Evolutionary conservation across 345 rosid genomes (phyloP).

Genomic region (Clarkia xantiana): DNA sequence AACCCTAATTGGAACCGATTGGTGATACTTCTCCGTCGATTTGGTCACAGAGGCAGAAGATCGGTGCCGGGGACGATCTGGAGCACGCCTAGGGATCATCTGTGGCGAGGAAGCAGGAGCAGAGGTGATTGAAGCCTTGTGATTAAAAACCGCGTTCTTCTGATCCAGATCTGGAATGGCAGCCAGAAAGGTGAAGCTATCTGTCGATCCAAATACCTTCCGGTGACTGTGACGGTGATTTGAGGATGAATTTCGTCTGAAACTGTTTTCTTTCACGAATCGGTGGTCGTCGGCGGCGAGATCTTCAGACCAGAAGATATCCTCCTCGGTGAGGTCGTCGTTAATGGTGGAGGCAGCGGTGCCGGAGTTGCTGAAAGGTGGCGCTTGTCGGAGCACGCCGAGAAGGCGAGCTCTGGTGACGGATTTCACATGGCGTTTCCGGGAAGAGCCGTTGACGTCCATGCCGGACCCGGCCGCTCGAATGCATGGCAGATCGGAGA

Average conservation of each 20-base stretch:
- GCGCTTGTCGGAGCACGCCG: neutral
- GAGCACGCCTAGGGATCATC: slow-evolving; percentile 18
- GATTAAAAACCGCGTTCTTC: no score
- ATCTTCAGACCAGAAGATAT: slow-evolving; percentile 16
- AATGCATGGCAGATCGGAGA: neutral
- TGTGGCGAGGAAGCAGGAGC: slow-evolving; percentile 16
- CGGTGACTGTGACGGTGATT: slow-evolving; percentile 10
- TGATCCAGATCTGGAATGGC: slow-evolving; percentile 19
- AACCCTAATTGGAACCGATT: slow-evolving; percentile 24
- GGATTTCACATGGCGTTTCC: slow-evolving; percentile 8
- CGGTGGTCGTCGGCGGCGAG: slow-evolving; percentile 3
- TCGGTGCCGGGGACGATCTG: slow-evolving; percentile 7
- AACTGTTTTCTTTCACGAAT: neutral
- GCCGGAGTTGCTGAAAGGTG: neutral
- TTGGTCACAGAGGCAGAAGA: neutral
- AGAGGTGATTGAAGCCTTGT: slow-evolving; percentile 9
- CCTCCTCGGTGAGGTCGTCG: slow-evolving; percentile 26
- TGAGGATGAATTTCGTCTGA: slow-evolving; percentile 6
- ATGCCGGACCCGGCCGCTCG: neutral
- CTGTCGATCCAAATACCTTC: slow-evolving; percentile 1
- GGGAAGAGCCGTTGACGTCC: slow-evolving; percentile 14
- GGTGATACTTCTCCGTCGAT: slow-evolving; percentile 12
- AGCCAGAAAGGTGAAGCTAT: slow-evolving; percentile 21
- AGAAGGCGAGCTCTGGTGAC: slow-evolving; percentile 15
- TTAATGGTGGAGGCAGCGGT: slow-evolving; percentile 5